A percentile compares a stretch with the other conserved stretches of the same genome.
These are phyloP conservation scores for Arthroderma uncinatum DNA, from an alignment of 2,329 filamentous ascomycete genomes.

Conservation along the genomic window DNA sequence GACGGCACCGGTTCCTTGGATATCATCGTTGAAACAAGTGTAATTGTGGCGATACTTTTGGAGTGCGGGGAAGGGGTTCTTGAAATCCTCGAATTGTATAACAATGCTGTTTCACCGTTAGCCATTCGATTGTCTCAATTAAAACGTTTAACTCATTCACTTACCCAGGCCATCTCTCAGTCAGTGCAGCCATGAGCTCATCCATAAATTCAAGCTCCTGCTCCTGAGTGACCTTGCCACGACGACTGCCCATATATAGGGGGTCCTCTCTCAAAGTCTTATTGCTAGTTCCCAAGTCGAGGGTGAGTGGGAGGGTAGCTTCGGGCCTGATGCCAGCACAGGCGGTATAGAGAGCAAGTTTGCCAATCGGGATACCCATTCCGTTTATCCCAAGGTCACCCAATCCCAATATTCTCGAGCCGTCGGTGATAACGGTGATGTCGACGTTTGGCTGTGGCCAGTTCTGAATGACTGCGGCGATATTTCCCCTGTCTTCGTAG, in stretches of 20 bases:
- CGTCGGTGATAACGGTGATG: slow-evolving; percentile 94
- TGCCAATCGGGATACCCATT: slow-evolving; percentile 96
- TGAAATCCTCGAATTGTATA: slow-evolving; percentile 96
- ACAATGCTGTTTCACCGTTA: slow-evolving; percentile 43
- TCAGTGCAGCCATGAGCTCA: slow-evolving; percentile 87
- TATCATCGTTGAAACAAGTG: slow-evolving; percentile 97
- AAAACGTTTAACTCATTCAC: slow-evolving; percentile 15
- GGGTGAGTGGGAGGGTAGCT: slow-evolving; percentile 49
- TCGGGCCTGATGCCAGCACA: slow-evolving; percentile 88
- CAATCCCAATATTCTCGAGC: slow-evolving; percentile 79
- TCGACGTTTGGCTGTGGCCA: slow-evolving; percentile 85
- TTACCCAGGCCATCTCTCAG: slow-evolving; percentile 60
- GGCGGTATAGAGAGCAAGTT: slow-evolving; percentile 86
- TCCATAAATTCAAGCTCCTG: slow-evolving; percentile 89
- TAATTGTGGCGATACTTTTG: slow-evolving; percentile 79
- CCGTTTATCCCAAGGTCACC: slow-evolving; percentile 94
- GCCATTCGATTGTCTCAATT: not conserved
- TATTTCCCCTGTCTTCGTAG: slow-evolving; percentile 83
- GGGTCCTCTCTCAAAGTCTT: slow-evolving; percentile 59
- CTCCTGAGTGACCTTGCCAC: slow-evolving; percentile 63
- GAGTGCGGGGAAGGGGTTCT: slow-evolving; percentile 90
- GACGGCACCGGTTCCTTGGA: slow-evolving; percentile 93
- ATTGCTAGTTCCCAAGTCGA: slow-evolving; percentile 55
- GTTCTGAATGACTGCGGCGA: slow-evolving; percentile 77
- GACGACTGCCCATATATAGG: slow-evolving; percentile 82